These are phyloP conservation scores for Lepidopterella palustris DNA, from an alignment of 495 filamentous ascomycete genomes.

Conservation along the genomic window DNA sequence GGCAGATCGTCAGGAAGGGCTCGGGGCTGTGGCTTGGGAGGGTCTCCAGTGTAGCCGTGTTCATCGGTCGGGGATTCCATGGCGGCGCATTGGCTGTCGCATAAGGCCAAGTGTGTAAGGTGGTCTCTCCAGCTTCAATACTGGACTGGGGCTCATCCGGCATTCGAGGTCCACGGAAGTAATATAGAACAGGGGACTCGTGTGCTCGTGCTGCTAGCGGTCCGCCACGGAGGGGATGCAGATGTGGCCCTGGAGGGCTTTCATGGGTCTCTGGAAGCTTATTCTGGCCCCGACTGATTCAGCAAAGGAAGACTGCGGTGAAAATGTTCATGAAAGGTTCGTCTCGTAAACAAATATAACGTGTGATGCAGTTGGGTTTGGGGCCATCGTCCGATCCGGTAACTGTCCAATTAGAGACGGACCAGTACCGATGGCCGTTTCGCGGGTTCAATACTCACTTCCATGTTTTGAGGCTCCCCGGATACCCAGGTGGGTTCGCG, in stretches of 20 bases:
- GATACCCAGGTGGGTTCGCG: too few species aligned
- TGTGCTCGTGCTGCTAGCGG: background rate
- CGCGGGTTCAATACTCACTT: too few species aligned
- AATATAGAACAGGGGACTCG: background rate
- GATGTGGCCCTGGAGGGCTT: too few species aligned
- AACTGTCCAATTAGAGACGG: background rate
- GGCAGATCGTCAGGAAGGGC: conserved; percentile 80
- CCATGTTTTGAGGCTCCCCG: background rate
- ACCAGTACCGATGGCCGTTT: too few species aligned
- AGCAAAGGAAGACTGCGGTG: background rate
- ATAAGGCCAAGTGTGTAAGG: background rate
- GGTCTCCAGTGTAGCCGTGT: conserved; percentile 20
- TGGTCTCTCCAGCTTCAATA: background rate
- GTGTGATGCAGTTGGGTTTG: background rate
- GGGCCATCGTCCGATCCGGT: background rate
- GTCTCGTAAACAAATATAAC: background rate
- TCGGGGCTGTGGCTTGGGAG: conserved; percentile 37
- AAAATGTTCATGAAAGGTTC: background rate
- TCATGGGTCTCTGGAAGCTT: background rate
- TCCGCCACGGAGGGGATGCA: background rate
- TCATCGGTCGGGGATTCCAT: conserved; percentile 27
- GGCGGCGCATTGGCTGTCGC: background rate
- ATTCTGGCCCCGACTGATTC: background rate
- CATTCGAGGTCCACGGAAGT: background rate
- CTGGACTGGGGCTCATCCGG: background rate